Conservation (phyloP, 1,139 yeast genomes). For the Geotrichum restrictum region DNA sequence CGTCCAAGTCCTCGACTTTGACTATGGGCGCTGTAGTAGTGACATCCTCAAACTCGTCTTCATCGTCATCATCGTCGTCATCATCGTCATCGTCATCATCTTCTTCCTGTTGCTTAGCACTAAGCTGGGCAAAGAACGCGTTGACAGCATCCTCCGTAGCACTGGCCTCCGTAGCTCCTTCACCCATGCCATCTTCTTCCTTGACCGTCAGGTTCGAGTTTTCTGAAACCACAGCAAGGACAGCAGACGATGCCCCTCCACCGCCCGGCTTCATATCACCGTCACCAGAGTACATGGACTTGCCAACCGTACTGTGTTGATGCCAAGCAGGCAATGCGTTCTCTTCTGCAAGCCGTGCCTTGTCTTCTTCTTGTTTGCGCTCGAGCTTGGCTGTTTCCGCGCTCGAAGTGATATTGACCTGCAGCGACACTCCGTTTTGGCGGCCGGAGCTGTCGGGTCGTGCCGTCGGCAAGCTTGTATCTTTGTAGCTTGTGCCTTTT, state of each 20-base stretch:
- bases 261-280: constrained; percentile 2
- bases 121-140: constrained; percentile 71
- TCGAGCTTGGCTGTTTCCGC: constrained; percentile 63
- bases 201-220: constrained; percentile 9
- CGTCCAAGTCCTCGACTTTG: constrained; percentile 22
- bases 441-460: constrained; percentile 24
- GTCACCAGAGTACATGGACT: constrained; percentile 17
- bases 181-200: constrained; percentile 41
- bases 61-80: constrained; percentile 55
- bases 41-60: constrained; percentile 58
- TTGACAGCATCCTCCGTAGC: constrained; percentile 69
- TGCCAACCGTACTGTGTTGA: constrained; percentile 80
- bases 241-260: not conserved
- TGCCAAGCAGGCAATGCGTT: constrained; percentile 98
- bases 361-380: constrained; percentile 63
- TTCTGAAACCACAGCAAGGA: not conserved
- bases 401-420: constrained; percentile 87
- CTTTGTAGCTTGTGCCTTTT: constrained; percentile 33
- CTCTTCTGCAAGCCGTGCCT: constrained; percentile 60
- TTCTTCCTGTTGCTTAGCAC: constrained; percentile 57
- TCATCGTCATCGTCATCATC: constrained; percentile 42
- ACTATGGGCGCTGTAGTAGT: constrained; percentile 49
- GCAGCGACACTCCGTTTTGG: constrained; percentile 56
- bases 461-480: constrained; percentile 16
- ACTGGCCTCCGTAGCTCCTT: constrained; percentile 27